These are phyloP conservation scores for Apiotrichum gamsii DNA, from an alignment of 1,284 basidiomycete genomes.

Conservation along the genomic window DNA sequence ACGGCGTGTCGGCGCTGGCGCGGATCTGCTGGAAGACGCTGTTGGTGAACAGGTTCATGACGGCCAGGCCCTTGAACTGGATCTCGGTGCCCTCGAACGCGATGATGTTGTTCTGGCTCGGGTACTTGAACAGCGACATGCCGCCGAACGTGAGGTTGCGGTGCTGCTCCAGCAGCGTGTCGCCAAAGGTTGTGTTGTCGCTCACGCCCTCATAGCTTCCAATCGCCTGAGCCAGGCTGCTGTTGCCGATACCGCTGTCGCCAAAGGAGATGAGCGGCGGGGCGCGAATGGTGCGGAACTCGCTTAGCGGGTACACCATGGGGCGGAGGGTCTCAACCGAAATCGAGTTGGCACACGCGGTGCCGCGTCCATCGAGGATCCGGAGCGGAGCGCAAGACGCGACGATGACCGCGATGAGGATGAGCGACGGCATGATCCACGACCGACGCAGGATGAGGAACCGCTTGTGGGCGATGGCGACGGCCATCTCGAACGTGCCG, in stretches of 20 bases:
- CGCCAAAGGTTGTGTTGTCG: constrained; percentile 50
- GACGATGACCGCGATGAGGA: constrained; percentile 58
- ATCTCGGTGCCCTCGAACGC: constrained; percentile 3
- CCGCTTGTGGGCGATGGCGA: constrained; percentile 68
- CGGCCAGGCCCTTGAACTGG: constrained; percentile 50
- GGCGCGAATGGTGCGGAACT: constrained; percentile 52
- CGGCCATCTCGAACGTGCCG: constrained; percentile 6
- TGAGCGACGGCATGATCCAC: constrained; percentile 61
- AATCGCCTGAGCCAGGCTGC: not conserved
- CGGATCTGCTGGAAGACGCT: constrained; percentile 58
- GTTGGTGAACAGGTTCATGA: constrained; percentile 65
- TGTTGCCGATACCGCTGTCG: not conserved
- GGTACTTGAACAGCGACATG: constrained; percentile 52
- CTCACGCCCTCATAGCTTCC: too few species aligned
- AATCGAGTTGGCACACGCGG: constrained; percentile 49
- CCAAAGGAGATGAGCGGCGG: constrained; percentile 50
- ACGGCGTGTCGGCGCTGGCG: constrained; percentile 46
- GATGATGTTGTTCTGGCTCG: not conserved
- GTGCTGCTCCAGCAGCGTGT: constrained; percentile 52
- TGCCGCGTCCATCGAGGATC: constrained; percentile 54
- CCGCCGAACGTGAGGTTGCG: constrained; percentile 56
- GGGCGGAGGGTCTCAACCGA: constrained; percentile 7
- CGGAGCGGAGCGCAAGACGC: constrained; percentile 61
- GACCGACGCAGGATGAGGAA: constrained; percentile 59
- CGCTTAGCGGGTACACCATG: constrained; percentile 19